Base-by-base conservation (phyloP, 2,329 filamentous ascomycete species). In the Botrytis squamosa region DNA sequence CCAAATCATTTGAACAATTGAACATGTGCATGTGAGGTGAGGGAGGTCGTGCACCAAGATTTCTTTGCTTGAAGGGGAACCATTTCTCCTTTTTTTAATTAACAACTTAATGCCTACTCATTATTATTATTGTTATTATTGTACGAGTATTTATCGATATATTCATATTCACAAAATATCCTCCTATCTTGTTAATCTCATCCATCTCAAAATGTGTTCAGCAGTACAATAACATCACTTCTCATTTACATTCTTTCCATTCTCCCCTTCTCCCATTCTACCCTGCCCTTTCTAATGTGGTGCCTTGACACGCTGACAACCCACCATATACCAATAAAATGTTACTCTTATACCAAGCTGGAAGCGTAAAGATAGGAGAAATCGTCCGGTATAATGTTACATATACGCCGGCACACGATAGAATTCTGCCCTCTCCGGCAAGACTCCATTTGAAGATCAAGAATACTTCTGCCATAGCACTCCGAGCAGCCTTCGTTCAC, bases 401-500 rank as follows among this genome's bases (percentile, higher is more conserved):
- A 68, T 99, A 99, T 83, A 96, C 92, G 1, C 96, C 96, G 6
- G 91, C 92, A 57, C 88, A 90, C 80, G 96, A 98, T 83, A 93
- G 93, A 78, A 97, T 98, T 81, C 88, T 97, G 4, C 96, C 96
- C 6, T 92, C 93, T 7, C 95, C 95, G 42, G 86, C 92, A 77
- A 87, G 90, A 78, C 89, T 99, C 55, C 89, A 93, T 83, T 89
- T 99, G 64, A 94, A 93, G 78, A 91, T 99, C 82, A 95, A 93
- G 82, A 99, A 99, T 83, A 95, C 93, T 16, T 96, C 93, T 57
- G 92, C 93, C 73, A 93, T 97, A 76, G 93, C 96, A 25, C 86
- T 98, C 57, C 93, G 96, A 80, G 96, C 96, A 71, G 96, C 96
- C 73, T 99, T 98, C 82, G 91, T 99, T 71, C 96, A 98, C 83